Conservation (phyloP, 116 monocot species). For the Iris pallida region DNA sequence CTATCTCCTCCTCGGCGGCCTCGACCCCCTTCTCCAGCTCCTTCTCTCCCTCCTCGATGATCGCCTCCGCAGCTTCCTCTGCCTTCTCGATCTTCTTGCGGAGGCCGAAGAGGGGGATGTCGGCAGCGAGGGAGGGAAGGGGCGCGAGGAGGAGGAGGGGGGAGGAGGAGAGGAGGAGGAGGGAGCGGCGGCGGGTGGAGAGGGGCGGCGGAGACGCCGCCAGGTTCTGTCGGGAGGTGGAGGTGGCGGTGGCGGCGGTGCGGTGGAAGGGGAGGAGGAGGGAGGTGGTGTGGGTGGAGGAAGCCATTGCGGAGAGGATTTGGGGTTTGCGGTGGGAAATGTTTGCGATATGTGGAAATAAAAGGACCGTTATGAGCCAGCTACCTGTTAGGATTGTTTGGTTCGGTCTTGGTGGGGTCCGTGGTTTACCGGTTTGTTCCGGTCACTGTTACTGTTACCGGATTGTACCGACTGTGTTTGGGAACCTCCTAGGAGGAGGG, state of each 20-base stretch:
- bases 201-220: background rate
- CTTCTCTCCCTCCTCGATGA: slow-evolving; percentile 37
- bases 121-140: slow-evolving; percentile 28
- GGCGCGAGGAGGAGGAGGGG: slow-evolving; percentile 5
- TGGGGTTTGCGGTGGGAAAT: background rate
- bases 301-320: background rate
- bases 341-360: too few relatives aligned
- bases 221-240: background rate
- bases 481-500: too few relatives aligned
- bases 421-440: too few relatives aligned
- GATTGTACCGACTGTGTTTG: too few relatives aligned
- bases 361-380: too few relatives aligned
- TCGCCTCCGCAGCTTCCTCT: slow-evolving; percentile 57
- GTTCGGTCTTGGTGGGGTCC: too few relatives aligned
- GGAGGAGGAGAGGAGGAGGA: slow-evolving; percentile 23
- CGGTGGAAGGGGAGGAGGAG: slow-evolving; percentile 4
- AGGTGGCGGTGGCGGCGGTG: background rate
- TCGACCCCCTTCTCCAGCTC: slow-evolving; percentile 43
- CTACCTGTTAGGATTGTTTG: too few relatives aligned
- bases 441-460: too few relatives aligned
- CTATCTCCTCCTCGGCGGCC: slow-evolving; percentile 26
- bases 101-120: slow-evolving; percentile 66
- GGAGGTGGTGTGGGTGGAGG: background rate
- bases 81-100: slow-evolving; percentile 55
- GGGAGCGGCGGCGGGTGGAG: slow-evolving; percentile 15